A percentile compares a stretch with the other conserved stretches of the same genome.
Conservation (phyloP, 2,329 filamentous ascomycete species). For the Neonectria punicea region DNA sequence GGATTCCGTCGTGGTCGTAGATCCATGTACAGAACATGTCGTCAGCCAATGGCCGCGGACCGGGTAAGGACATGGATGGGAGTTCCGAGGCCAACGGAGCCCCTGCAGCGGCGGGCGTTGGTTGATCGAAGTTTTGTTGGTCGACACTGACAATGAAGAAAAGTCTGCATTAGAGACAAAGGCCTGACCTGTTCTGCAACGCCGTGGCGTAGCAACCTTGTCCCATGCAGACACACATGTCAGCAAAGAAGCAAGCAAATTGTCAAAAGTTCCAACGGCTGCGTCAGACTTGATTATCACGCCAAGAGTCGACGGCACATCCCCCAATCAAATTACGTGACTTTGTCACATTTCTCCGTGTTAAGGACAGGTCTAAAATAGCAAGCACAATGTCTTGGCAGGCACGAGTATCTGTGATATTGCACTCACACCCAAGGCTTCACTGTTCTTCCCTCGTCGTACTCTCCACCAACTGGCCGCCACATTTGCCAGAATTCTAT, state of each 20-base stretch:
- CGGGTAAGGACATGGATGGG: background rate
- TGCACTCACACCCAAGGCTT: constrained; percentile 28
- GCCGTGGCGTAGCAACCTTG: background rate
- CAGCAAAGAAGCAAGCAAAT: background rate
- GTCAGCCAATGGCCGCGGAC: background rate
- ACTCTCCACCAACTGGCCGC: constrained; percentile 34
- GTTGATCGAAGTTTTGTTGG: background rate
- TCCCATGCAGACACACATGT: background rate
- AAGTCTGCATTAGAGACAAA: background rate
- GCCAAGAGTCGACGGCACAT: background rate
- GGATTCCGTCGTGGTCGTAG: background rate
- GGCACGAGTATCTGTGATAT: background rate
- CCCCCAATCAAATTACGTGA: background rate
- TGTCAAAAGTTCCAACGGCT: background rate
- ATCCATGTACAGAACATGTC: background rate
- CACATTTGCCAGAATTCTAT: constrained; percentile 38
- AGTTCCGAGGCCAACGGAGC: background rate
- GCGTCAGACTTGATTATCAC: background rate
- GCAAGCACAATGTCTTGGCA: no score
- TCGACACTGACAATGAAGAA: background rate
- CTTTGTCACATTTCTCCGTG: background rate
- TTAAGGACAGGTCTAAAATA: no score
- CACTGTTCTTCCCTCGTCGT: constrained; percentile 28
- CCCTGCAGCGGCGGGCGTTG: background rate
- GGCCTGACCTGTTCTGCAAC: background rate